A percentile compares a stretch with the other conserved stretches of the same genome.
Conservation (phyloP, 306 rosid species). For the Castanopsis chinensis region DNA sequence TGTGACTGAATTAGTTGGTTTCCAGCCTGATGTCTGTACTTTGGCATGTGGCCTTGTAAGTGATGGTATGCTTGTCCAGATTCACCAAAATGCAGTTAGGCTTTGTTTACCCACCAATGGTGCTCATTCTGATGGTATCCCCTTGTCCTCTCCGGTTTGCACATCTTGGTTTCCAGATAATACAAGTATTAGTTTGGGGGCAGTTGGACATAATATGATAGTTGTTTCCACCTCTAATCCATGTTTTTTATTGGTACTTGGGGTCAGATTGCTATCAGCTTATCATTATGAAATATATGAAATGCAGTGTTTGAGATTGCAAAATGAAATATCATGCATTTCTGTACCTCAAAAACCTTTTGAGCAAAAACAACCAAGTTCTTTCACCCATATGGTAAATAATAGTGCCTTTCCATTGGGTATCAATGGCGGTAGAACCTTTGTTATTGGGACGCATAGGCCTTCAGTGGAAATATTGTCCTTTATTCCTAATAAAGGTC, state of each 20-base stretch:
- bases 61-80: constrained; percentile 83
- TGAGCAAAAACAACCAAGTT: constrained; percentile 36
- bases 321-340: constrained; percentile 83
- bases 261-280: constrained; percentile 59
- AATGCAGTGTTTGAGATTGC: constrained; percentile 69
- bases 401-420: constrained; percentile 46
- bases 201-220: constrained; percentile 78
- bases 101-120: constrained; percentile 83
- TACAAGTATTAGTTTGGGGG: constrained; percentile 83
- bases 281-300: constrained; percentile 73
- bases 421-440: constrained; percentile 47
- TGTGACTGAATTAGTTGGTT: constrained; percentile 94
- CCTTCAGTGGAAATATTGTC: constrained; percentile 84
- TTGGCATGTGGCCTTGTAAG: constrained; percentile 83
- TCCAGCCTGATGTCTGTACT: constrained; percentile 80
- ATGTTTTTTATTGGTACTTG: constrained; percentile 72
- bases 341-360: constrained; percentile 64
- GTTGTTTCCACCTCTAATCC: constrained; percentile 96
- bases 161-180: constrained; percentile 75
- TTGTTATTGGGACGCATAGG: constrained; percentile 87
- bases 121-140: constrained; percentile 77
- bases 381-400: constrained; percentile 30
- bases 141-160: constrained; percentile 69
- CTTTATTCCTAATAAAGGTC: constrained; percentile 48
- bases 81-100: constrained; percentile 72